Evolutionary conservation across 2,329 filamentous ascomycete genomes (phyloP), one percentile per base, ranked within the genome.

Genomic region (Anthostomella pinea): DNA sequence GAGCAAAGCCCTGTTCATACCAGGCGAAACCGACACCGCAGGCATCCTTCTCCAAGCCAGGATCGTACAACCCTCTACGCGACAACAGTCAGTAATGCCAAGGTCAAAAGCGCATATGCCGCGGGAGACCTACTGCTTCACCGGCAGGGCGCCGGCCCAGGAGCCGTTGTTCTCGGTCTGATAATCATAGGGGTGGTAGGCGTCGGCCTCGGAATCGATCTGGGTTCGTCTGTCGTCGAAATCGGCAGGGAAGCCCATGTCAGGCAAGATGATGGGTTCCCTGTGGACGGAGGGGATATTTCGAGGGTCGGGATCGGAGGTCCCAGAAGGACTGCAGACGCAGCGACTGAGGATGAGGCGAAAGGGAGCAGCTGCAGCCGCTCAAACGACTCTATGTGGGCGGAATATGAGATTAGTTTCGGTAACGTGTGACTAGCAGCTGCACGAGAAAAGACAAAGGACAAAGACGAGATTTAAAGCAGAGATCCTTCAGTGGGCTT

Each of bases 21-120:
- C 91, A 95, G 68, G 91, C 88, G 69, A 98, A 98, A 65, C 93
- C 93, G 59, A 98, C 93, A 86, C 93, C 93, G 63, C 93, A 98
- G 53, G 93, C 90, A 90, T 98, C 93, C 68, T 97, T 97, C 71
- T 97, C 93, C 49, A 94, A 81, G 64, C 83, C 81, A 47, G 93
- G 93, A 70, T 97, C 90, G 64, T 98, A 98, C 33, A 98, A 81
- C 76, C 91, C 93, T 62, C 73, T 76, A 37, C 29, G 37, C 11
- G 21, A 24, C 20, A 20, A 15, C 24, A 6, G 40, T 58, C 31
- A 56, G 50, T 35, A 29, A 17, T 18, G 13, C 17, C 11, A 18
- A 22, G 13, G 18, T 8, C 17, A 8, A 14, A 33, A 23, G 5
- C 13, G 25, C 8, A 22, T n/a, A n/a, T n/a, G n/a, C n/a, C n/a